phyloP scores from a whole-genome alignment of 768 basidiomycete genomes.

The Suillus alpinus region DNA sequence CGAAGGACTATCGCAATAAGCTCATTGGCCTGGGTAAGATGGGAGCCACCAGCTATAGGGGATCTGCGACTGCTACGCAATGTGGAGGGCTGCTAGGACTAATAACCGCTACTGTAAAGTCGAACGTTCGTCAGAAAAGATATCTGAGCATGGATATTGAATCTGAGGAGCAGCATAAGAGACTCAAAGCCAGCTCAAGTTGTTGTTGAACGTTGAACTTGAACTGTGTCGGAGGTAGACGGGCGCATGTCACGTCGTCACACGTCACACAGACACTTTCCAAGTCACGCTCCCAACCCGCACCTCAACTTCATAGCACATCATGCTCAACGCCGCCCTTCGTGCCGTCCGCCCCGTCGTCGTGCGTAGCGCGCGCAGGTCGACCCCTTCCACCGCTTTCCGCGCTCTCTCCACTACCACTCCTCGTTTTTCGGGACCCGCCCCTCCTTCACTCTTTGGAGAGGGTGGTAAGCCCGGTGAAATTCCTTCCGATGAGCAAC shows the following conservation, averaged over 20 bases:
- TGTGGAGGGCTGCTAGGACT: not conserved
- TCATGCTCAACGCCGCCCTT: slow-evolving; percentile 27
- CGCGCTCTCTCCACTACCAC: slow-evolving; percentile 63
- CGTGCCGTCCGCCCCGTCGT: slow-evolving; percentile 27
- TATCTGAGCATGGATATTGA: not conserved
- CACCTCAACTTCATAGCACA: slow-evolving; percentile 13
- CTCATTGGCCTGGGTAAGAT: not conserved
- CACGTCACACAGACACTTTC: slow-evolving; percentile 21
- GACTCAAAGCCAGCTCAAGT: too few relatives aligned
- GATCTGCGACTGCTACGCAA: not conserved
- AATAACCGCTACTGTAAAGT: not conserved
- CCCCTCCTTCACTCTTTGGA: slow-evolving; percentile 67
- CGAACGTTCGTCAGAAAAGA: not conserved
- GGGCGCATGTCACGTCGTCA: slow-evolving; percentile 16
- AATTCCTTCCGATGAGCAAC: slow-evolving; percentile 81
- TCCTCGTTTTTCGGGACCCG: slow-evolving; percentile 53
- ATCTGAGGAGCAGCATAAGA: not conserved
- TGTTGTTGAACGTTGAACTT: too few relatives aligned
- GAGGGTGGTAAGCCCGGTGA: slow-evolving; percentile 69
- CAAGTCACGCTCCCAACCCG: slow-evolving; percentile 20
- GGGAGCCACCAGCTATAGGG: too few relatives aligned
- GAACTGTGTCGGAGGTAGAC: slow-evolving; percentile 9
- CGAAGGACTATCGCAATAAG: not conserved
- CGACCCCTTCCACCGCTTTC: slow-evolving; percentile 26
- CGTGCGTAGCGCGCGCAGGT: slow-evolving; percentile 16